Evolutionary conservation across 1,284 basidiomycete species (phyloP).

Genomic region (Testicularia cyperi): DNA sequence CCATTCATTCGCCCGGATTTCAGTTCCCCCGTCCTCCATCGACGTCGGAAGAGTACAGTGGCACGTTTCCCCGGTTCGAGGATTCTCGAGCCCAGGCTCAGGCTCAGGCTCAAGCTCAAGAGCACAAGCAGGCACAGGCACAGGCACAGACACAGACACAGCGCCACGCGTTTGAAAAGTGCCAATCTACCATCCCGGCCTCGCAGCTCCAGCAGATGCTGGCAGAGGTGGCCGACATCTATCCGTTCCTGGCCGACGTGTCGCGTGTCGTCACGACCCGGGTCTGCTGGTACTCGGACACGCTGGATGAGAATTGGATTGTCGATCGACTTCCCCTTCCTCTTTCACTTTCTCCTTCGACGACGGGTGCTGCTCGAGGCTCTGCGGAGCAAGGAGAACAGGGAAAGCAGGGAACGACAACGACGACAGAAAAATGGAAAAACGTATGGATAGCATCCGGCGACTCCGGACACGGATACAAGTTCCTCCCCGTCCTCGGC

Average conservation of each 20-base stretch:
- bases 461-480: slow-evolving; percentile 62
- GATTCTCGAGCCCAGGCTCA: background rate
- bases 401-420: no score
- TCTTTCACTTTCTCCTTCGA: no score
- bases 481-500: slow-evolving; percentile 81
- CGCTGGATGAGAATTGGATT: slow-evolving; percentile 63
- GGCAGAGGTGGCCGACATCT: slow-evolving; percentile 66
- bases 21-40: slow-evolving; percentile 65
- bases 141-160: no score
- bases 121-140: no score
- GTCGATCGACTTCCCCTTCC: slow-evolving; percentile 63
- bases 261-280: slow-evolving; percentile 67
- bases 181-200: slow-evolving; percentile 70
- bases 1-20: slow-evolving; percentile 70
- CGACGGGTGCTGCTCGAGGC: no score
- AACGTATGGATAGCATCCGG: slow-evolving; percentile 63
- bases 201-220: slow-evolving; percentile 65
- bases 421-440: no score
- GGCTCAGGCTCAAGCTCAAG: no score
- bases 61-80: slow-evolving; percentile 9
- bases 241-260: slow-evolving; percentile 67
- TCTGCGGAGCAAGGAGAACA: no score
- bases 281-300: slow-evolving; percentile 74
- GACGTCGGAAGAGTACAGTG: slow-evolving; percentile 27
- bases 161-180: no score